Conservation (phyloP, 345 rosid species). For the Hibiscus tridactylites region DNA sequence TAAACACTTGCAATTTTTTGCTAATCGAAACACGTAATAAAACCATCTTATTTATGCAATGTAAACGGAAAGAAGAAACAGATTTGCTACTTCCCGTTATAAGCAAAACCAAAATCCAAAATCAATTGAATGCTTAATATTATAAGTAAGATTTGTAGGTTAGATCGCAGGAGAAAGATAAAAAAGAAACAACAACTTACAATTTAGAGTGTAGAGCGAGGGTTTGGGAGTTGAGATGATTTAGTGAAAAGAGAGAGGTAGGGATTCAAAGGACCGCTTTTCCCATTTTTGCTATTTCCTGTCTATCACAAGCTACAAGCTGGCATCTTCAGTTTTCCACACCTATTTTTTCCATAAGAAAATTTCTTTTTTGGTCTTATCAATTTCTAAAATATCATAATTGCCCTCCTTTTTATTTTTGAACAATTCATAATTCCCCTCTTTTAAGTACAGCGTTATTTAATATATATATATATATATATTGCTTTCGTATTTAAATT, state of each 20-base stretch:
- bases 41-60: constrained; percentile 3
- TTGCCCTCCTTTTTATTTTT: background rate
- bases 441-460: background rate
- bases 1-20: background rate
- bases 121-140: background rate
- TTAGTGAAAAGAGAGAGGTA: background rate
- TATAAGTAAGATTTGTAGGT: background rate
- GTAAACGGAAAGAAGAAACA: background rate
- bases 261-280: constrained; percentile 1
- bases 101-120: background rate
- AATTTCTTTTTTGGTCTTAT: background rate
- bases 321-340: too few relatives aligned
- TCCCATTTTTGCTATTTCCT: constrained; percentile 4
- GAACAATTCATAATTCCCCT: background rate
- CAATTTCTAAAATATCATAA: background rate
- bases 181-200: constrained; percentile 15
- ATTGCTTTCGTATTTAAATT: too few relatives aligned
- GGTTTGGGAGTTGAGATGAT: background rate
- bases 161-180: background rate
- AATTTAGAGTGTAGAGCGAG: background rate
- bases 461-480: too few relatives aligned
- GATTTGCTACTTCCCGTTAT: background rate
- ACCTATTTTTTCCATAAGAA: too few relatives aligned
- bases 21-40: background rate
- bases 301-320: background rate